These are phyloP conservation scores for Daucus carota DNA, from an alignment of 129 eudicot species.

Conservation along the genomic window DNA sequence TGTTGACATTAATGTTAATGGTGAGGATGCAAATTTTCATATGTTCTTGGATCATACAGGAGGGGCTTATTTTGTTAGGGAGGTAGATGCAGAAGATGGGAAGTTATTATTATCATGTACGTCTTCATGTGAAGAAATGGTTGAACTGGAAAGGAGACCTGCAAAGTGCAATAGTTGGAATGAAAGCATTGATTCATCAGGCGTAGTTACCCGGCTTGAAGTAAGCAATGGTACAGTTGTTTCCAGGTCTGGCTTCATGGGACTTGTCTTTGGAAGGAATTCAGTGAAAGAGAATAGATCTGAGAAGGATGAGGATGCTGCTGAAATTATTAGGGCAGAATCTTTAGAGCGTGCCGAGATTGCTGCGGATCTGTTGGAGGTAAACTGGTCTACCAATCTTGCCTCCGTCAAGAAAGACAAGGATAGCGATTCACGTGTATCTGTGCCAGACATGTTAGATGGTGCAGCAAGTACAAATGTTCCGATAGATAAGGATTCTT, in stretches of 20 bases:
- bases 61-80: conserved; percentile 64
- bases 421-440: conserved; percentile 18
- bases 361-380: conserved; percentile 90
- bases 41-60: conserved; percentile 87
- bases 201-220: conserved; percentile 24
- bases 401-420: conserved; percentile 24
- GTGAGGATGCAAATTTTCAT: conserved; percentile 60
- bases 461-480: conserved; percentile 14
- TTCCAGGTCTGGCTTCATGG: conserved; percentile 43
- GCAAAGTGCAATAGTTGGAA: conserved; percentile 48
- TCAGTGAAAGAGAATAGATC: conserved; percentile 34
- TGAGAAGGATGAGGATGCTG: conserved; percentile 22
- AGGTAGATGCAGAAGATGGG: conserved; percentile 57
- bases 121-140: conserved; percentile 35
- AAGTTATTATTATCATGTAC: conserved; percentile 21
- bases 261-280: conserved; percentile 60
- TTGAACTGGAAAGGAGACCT: conserved; percentile 29
- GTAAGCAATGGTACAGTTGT: conserved; percentile 24
- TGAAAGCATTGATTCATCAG: conserved; percentile 30
- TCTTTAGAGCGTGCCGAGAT: conserved; percentile 81
- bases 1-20: conserved; percentile 79
- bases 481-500: conserved; percentile 12
- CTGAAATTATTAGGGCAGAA: conserved; percentile 28
- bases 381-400: conserved; percentile 77
- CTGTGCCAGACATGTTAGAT: conserved; percentile 21